These are phyloP conservation scores for Alternaria angustiovoidea DNA, from an alignment of 2,329 filamentous ascomycete species.

Conservation along the genomic window DNA sequence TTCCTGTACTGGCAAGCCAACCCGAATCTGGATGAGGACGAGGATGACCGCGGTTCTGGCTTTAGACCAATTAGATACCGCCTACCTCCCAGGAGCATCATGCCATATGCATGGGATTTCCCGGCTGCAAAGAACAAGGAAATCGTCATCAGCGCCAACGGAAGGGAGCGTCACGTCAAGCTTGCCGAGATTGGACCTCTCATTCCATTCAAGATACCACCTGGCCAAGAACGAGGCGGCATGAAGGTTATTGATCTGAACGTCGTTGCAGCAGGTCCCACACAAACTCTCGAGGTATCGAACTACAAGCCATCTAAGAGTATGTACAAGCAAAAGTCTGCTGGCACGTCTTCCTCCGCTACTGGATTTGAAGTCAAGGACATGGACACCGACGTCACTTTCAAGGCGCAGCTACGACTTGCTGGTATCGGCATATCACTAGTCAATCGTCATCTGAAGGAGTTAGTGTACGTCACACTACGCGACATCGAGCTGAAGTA, in stretches of 20 bases:
- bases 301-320: constrained; percentile 95
- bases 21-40: constrained; percentile 91
- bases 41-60: constrained; percentile 79
- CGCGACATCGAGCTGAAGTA: constrained; percentile 90
- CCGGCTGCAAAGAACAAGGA: constrained; percentile 97
- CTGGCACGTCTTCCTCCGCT: constrained; percentile 65
- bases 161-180: constrained; percentile 89
- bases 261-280: constrained; percentile 92
- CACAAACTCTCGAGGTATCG: constrained; percentile 90
- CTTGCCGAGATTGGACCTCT: constrained; percentile 96
- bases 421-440: constrained; percentile 92
- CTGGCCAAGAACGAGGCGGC: constrained; percentile 66
- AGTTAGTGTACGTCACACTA: constrained; percentile 92
- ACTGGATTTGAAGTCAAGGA: constrained; percentile 94
- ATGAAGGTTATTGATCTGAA: constrained; percentile 96
- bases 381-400: constrained; percentile 84
- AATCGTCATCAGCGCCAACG: constrained; percentile 79
- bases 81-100: constrained; percentile 91
- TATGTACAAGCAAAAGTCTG: constrained; percentile 76
- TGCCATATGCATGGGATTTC: constrained; percentile 99
- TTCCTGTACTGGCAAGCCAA: constrained; percentile 97
- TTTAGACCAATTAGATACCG: constrained; percentile 95
- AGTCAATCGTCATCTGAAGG: constrained; percentile 89
- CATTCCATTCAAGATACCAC: constrained; percentile 88
- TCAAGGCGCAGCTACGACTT: constrained; percentile 86